Base-by-base conservation (phyloP, 2,329 filamentous ascomycete genomes). In the Septoria petroselini region DNA sequence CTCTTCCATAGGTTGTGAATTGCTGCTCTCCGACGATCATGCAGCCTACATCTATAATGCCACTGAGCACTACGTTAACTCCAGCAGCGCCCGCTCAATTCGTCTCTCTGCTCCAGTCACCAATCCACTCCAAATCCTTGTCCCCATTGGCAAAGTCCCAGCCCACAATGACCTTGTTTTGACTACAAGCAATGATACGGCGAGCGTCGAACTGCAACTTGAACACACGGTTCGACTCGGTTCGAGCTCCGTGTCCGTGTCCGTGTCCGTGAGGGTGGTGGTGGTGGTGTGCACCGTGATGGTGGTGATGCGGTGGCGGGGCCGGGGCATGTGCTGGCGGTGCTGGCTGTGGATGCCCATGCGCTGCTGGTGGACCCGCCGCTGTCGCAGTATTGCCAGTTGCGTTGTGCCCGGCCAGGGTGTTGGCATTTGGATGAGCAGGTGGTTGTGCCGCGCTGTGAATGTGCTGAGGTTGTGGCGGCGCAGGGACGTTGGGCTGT, bases 101-200 rank as follows among this genome's bases (percentile, higher is more conserved):
- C 11, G 65, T 67, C 57, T 67, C 65, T 29, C 59, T 43, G 52
- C 62, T 62, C 65, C 64, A 66, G 31, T 60, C 59, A 3, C 65
- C 65, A 31, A 66, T 60, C 57, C 62, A 55, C 48, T 66, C 65
- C 37, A 69, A 50, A 41, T 94, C 86, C 48, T 79, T 71, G 58
- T 98, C 91, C 3, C 82, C 85, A 59, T 90, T 88, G 52, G 90
- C 93, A 76, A 97, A 98, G 69, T 98, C 93, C 93, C 93, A 98
- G 0, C 91, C 93, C 0, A 97, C 89, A 64, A 98, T 97, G 12
- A 86, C 83, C 31, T 84, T 84, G 49, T 93, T 89, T 68, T 97
- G 91, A 57, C 87, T 93, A 67, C 91, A 96, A 72, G 91, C 96
- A 47, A 98, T 86, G 59, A 98, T 94, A 61, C 91, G 84, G 17